These are phyloP conservation scores for Citrus sinensis DNA, from an alignment of 345 rosid genomes.

Conservation along the genomic window DNA sequence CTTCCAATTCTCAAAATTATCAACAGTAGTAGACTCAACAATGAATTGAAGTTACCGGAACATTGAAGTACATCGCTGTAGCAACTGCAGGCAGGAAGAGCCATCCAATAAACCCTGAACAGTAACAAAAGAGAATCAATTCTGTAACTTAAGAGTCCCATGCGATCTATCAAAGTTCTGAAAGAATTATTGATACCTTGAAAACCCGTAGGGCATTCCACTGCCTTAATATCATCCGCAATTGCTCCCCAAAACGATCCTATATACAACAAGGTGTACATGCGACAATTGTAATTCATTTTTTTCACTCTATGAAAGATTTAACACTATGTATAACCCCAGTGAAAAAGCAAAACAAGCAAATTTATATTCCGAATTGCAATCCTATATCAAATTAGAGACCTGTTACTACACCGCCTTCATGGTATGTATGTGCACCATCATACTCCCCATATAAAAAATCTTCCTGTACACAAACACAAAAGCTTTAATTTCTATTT, in stretches of 20 bases:
- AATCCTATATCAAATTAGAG: not conserved
- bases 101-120: constrained; percentile 72
- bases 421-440: constrained; percentile 76
- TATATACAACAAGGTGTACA: constrained; percentile 3
- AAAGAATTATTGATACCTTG: constrained; percentile 42
- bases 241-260: constrained; percentile 75
- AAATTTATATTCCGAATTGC: not conserved
- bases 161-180: not conserved
- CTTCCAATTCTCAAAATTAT: not conserved
- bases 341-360: not conserved
- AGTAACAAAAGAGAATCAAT: not conserved
- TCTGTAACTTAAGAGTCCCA: not conserved
- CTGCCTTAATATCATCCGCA: constrained; percentile 55
- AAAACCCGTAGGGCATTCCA: constrained; percentile 72
- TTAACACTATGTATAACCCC: not conserved
- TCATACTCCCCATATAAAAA: constrained; percentile 73
- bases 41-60: constrained; percentile 46
- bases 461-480: constrained; percentile 53
- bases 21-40: not conserved
- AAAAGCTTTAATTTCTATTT: not conserved
- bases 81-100: constrained; percentile 83
- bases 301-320: not conserved
- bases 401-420: constrained; percentile 55
- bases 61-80: constrained; percentile 64
- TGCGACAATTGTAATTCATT: not conserved